phyloP scores from a whole-genome alignment of 257 asterid genomes.

The Gentiana straminea region DNA sequence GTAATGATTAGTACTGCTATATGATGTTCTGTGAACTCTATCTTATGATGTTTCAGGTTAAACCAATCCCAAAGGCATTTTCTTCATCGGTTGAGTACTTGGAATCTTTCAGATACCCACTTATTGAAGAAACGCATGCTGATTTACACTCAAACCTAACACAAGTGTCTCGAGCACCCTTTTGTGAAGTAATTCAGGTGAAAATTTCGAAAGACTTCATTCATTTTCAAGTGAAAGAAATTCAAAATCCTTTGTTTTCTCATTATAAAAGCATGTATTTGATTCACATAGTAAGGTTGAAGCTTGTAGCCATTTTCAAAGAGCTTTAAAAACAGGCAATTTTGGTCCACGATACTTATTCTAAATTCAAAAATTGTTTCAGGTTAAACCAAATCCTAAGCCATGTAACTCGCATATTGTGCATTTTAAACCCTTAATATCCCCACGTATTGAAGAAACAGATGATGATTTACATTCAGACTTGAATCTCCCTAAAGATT shows the following conservation, averaged over 20 bases:
- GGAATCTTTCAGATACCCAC: slow-evolving; percentile 32
- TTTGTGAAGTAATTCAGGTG: slow-evolving; percentile 19
- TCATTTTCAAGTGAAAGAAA: too few relatives aligned
- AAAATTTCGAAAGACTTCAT: neutral
- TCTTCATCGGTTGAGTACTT: slow-evolving; percentile 28
- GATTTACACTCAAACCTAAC: slow-evolving; percentile 9
- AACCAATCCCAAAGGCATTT: slow-evolving; percentile 30
- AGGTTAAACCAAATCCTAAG: slow-evolving; percentile 38
- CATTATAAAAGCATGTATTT: too few relatives aligned
- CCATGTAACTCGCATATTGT: slow-evolving; percentile 27
- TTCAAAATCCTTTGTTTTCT: too few relatives aligned
- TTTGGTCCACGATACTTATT: too few relatives aligned
- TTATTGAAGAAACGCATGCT: too few relatives aligned
- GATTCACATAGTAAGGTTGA: too few relatives aligned
- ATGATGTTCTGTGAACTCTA: too few relatives aligned
- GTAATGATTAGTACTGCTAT: too few relatives aligned
- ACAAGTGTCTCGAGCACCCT: slow-evolving; percentile 29
- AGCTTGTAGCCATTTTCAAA: too few relatives aligned
- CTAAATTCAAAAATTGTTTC: neutral
- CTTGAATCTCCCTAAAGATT: slow-evolving; percentile 6
- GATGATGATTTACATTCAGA: slow-evolving; percentile 52
- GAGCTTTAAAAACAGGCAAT: too few relatives aligned
- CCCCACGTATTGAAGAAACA: slow-evolving; percentile 58
- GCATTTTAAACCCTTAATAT: slow-evolving; percentile 37
- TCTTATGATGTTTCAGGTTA: slow-evolving; percentile 28